Evolutionary conservation across 495 filamentous ascomycete genomes (phyloP).

Genomic region (Aspergillus homomorphus): DNA sequence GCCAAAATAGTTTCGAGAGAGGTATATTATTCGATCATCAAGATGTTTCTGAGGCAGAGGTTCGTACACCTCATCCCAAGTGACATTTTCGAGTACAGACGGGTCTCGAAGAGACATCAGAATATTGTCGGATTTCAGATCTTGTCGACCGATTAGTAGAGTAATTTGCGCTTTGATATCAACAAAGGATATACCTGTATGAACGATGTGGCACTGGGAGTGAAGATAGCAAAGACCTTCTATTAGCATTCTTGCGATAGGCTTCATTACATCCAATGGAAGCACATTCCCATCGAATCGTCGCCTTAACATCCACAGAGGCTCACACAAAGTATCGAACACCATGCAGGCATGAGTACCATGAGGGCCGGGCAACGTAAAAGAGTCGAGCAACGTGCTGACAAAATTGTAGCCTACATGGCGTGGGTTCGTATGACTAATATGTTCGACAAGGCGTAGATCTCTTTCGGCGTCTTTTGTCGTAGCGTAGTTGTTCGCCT

Average conservation of each 20-base stretch:
- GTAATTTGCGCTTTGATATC: conserved; percentile 6
- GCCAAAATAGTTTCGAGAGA: conserved; percentile 31
- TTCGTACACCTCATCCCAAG: conserved; percentile 26
- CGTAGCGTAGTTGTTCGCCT: conserved; percentile 20
- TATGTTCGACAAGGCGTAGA: conserved; percentile 24
- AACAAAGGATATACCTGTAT: conserved; percentile 32
- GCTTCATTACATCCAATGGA: conserved; percentile 27
- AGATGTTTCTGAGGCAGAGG: conserved; percentile 32
- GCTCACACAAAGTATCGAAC: conserved; percentile 30
- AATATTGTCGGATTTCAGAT: conserved; percentile 45
- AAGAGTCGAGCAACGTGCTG: conserved; percentile 30
- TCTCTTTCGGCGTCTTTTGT: conserved; percentile 25
- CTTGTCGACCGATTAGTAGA: conserved; percentile 18
- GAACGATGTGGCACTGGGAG: conserved; percentile 35
- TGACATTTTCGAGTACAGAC: conserved; percentile 30
- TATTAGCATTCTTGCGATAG: conserved; percentile 29
- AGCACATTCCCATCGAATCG: conserved; percentile 23
- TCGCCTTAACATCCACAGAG: conserved; percentile 29
- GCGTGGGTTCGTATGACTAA: conserved; percentile 19
- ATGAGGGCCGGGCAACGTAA: conserved; percentile 24
- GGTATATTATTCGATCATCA: conserved; percentile 32
- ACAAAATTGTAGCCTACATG: conserved; percentile 30
- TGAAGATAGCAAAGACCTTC: conserved; percentile 41
- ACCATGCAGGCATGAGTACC: conserved; percentile 31
- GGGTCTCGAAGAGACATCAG: conserved; percentile 34